A percentile compares a stretch with the other conserved stretches of the same genome.
phyloP scores from a whole-genome alignment of 73 alveolate genomes.

The Uronychia binucleata region DNA sequence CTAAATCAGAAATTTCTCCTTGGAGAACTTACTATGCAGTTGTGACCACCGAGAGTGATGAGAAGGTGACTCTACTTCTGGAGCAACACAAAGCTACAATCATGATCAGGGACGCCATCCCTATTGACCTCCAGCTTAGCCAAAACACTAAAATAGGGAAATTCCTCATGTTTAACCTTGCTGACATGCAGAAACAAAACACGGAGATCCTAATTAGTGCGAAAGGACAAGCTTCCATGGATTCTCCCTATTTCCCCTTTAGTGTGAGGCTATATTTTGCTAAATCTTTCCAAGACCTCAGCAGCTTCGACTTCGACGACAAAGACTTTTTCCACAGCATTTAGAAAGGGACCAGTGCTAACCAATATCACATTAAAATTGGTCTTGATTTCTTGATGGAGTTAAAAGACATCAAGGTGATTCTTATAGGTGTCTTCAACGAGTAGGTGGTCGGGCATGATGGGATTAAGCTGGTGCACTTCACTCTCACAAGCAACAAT shows the following conservation, averaged over 20 bases:
- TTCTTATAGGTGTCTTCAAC: neutral
- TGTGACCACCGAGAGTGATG: neutral
- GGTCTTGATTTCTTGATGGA: neutral
- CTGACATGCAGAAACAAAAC: neutral
- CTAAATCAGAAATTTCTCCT: neutral
- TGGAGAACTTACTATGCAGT: neutral
- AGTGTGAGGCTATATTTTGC: neutral
- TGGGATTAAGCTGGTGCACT: neutral
- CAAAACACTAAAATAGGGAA: neutral
- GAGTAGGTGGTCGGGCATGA: neutral
- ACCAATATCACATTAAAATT: neutral
- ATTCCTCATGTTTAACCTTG: neutral
- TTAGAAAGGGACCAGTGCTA: neutral
- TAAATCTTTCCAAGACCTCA: neutral
- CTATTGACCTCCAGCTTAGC: neutral
- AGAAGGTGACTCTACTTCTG: neutral
- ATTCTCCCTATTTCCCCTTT: neutral
- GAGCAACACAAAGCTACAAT: neutral
- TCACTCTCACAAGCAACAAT: neutral
- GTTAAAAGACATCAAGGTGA: neutral
- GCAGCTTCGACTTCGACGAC: neutral
- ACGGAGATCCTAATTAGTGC: neutral
- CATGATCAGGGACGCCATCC: neutral
- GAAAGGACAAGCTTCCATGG: neutral
- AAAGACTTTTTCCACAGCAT: neutral